Evolutionary conservation across 2,329 filamentous ascomycete genomes (phyloP).

Genomic region (Colletotrichum zoysiae): DNA sequence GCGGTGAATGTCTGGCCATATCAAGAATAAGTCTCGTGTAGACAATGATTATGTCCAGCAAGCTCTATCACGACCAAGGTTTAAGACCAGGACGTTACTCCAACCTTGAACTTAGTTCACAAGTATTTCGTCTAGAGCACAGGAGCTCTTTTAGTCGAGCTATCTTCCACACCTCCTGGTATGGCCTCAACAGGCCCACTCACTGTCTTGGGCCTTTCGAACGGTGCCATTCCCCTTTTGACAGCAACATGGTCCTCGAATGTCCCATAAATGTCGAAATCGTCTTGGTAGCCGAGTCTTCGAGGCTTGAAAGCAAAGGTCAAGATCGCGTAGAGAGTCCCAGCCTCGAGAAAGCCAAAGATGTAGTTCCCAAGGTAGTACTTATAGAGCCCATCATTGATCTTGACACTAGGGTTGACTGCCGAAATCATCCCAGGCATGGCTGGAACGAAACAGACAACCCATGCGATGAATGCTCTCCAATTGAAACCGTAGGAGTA

Average conservation of each 20-base stretch:
- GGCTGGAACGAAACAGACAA: slow-evolving; percentile 49
- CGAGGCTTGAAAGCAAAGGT: slow-evolving; percentile 37
- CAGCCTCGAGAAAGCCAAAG: slow-evolving; percentile 41
- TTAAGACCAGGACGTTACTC: not conserved
- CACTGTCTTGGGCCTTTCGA: slow-evolving; percentile 30
- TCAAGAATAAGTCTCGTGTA: not conserved
- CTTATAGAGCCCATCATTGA: slow-evolving; percentile 44
- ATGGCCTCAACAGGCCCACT: slow-evolving; percentile 21
- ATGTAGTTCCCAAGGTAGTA: slow-evolving; percentile 43
- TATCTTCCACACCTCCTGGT: not conserved
- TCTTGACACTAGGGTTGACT: slow-evolving; percentile 39
- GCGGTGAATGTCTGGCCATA: no score
- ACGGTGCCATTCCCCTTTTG: slow-evolving; percentile 39
- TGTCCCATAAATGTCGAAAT: slow-evolving; percentile 39
- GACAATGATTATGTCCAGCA: not conserved
- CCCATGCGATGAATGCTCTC: slow-evolving; percentile 51
- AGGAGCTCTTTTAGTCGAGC: not conserved
- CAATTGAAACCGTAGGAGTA: slow-evolving; percentile 52
- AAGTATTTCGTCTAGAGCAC: not conserved
- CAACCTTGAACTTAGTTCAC: not conserved
- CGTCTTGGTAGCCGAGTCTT: slow-evolving; percentile 33
- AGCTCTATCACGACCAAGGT: not conserved
- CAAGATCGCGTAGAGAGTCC: slow-evolving; percentile 31
- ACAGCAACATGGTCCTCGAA: slow-evolving; percentile 39
- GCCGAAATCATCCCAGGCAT: slow-evolving; percentile 46